Percentiles rank a stretch among this genome's conserved stretches.
Conservation (phyloP, 78 protist genomes). For the Planoprotostelium fungivorum region DNA sequence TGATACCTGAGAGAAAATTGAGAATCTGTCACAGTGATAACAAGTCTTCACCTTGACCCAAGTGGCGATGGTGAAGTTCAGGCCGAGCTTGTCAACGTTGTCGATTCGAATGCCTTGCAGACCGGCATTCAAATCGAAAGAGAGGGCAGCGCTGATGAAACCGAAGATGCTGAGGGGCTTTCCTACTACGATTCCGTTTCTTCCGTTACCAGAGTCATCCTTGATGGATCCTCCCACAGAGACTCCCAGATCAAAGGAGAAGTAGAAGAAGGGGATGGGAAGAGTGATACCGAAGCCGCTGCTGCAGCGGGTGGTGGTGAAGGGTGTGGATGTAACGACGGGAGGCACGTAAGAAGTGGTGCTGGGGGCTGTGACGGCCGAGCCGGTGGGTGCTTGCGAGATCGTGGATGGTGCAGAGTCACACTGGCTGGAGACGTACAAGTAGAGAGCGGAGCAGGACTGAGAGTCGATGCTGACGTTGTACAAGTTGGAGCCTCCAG, state of each 20-base stretch:
- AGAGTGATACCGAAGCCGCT: not conserved
- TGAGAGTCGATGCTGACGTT: not conserved
- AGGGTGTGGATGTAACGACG: too few species aligned
- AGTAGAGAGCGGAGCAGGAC: not conserved
- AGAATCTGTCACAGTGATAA: not conserved
- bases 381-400: not conserved
- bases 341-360: too few species aligned
- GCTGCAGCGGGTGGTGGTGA: not conserved
- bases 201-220: not conserved
- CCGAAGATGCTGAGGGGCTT: too few species aligned
- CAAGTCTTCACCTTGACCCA: not conserved
- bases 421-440: not conserved
- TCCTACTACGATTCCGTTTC: not conserved
- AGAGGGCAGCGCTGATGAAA: too few species aligned
- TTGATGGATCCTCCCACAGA: not conserved
- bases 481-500: not conserved
- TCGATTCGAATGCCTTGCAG: not conserved
- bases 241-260: not conserved
- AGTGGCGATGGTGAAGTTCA: not conserved
- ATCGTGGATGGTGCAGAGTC: not conserved
- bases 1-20: not conserved
- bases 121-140: too few species aligned
- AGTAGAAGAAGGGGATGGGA: not conserved
- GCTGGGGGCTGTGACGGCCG: not conserved
- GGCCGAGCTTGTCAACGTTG: not conserved